phyloP scores from a whole-genome alignment of 2,329 filamentous ascomycete species.

The Paraconiothyrium brasiliense region DNA sequence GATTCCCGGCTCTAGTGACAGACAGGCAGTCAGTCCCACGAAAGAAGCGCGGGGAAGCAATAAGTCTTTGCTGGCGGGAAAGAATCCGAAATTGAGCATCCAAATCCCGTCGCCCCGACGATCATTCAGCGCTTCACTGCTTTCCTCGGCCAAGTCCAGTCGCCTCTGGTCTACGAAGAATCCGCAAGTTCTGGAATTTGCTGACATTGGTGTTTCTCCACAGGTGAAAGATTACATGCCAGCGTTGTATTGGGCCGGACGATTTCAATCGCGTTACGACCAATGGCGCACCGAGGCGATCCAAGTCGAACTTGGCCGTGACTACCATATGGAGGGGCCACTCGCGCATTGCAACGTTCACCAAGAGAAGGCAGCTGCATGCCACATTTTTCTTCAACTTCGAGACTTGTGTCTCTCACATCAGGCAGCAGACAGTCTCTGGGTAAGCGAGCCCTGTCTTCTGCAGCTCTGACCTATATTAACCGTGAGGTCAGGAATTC shows the following conservation, averaged over 20 bases:
- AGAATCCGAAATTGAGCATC: conserved; percentile 2
- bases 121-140: neutral
- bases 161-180: conserved; percentile 4
- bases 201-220: conserved; percentile 29
- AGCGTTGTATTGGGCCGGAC: conserved; percentile 45
- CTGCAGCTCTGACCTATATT: conserved; percentile 1
- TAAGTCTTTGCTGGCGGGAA: neutral
- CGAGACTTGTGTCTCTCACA: conserved; percentile 39
- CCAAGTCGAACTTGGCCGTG: conserved; percentile 29
- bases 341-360: conserved; percentile 34
- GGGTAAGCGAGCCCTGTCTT: conserved; percentile 28
- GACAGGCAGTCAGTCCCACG: neutral
- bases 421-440: conserved; percentile 45
- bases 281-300: conserved; percentile 47
- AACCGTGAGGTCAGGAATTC: conserved; percentile 35
- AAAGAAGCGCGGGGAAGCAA: neutral
- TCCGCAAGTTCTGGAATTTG: conserved; percentile 19
- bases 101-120: neutral
- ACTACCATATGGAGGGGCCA: conserved; percentile 21
- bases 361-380: conserved; percentile 39
- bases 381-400: conserved; percentile 44
- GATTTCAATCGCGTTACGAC: conserved; percentile 45
- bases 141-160: conserved; percentile 9
- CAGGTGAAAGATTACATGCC: conserved; percentile 49
- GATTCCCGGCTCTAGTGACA: neutral